These are phyloP conservation scores for Secale cereale DNA, from an alignment of 176 grass and related monocot species.

Conservation along the genomic window DNA sequence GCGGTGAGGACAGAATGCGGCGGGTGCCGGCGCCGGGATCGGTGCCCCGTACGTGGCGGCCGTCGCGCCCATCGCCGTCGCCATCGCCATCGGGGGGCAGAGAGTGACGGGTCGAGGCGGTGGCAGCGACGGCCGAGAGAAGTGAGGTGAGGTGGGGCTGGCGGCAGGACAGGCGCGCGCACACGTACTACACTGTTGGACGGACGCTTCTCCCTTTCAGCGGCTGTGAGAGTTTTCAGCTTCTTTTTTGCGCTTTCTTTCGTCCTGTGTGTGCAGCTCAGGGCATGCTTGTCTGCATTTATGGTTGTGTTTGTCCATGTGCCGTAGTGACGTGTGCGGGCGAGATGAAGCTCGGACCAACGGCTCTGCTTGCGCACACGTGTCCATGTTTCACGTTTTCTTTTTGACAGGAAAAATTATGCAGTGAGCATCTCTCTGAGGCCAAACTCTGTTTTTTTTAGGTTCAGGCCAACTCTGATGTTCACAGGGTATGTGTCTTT, in stretches of 20 bases:
- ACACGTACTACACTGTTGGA: background rate
- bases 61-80: constrained; percentile 51
- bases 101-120: background rate
- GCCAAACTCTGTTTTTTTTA: background rate
- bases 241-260: background rate
- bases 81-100: constrained; percentile 20
- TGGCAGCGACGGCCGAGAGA: constrained; percentile 8
- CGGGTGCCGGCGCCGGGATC: constrained; percentile 13
- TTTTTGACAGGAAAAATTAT: background rate
- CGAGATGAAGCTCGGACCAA: too few species aligned
- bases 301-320: background rate
- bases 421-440: background rate
- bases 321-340: background rate
- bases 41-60: constrained; percentile 14
- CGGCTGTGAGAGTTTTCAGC: background rate
- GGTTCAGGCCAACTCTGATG: too few species aligned
- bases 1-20: background rate
- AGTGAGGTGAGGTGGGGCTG: background rate
- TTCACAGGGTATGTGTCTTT: too few species aligned
- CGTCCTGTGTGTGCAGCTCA: background rate
- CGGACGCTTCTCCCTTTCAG: background rate
- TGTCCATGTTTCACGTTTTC: background rate
- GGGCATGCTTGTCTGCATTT: constrained; percentile 10
- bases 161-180: background rate
- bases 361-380: background rate